phyloP scores from a whole-genome alignment of 345 rosid species.

The Eucalyptus polyanthemos region DNA sequence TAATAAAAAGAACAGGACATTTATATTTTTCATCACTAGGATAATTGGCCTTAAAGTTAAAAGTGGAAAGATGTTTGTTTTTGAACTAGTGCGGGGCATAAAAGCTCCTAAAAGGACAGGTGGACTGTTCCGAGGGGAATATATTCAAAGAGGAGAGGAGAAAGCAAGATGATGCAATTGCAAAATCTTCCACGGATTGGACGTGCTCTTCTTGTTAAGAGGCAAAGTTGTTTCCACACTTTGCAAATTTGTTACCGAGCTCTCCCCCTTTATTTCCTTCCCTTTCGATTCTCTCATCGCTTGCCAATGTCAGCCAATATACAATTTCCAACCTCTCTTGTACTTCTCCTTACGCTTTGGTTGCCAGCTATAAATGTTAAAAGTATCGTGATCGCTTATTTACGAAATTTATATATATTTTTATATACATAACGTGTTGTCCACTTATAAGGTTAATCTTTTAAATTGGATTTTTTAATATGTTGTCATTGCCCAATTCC shows the following conservation, averaged over 20 bases:
- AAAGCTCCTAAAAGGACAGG: neutral
- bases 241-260: neutral
- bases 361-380: neutral
- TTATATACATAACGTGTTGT: neutral
- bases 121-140: neutral
- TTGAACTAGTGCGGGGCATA: neutral
- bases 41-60: neutral
- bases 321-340: neutral
- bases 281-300: neutral
- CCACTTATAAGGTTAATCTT: too few species aligned
- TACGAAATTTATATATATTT: too few species aligned
- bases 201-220: neutral
- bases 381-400: too few species aligned
- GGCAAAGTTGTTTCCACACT: neutral
- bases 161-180: neutral
- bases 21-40: neutral
- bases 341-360: neutral
- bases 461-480: too few species aligned
- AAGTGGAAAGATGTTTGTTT: neutral
- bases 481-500: accelerated
- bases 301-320: neutral
- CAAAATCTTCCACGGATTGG: neutral
- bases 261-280: neutral
- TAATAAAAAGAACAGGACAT: neutral
- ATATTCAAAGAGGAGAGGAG: neutral